A percentile compares a stretch with the other conserved stretches of the same genome.
Evolutionary conservation across 306 rosid species (phyloP).

Genomic region (Ceratonia siliqua): DNA sequence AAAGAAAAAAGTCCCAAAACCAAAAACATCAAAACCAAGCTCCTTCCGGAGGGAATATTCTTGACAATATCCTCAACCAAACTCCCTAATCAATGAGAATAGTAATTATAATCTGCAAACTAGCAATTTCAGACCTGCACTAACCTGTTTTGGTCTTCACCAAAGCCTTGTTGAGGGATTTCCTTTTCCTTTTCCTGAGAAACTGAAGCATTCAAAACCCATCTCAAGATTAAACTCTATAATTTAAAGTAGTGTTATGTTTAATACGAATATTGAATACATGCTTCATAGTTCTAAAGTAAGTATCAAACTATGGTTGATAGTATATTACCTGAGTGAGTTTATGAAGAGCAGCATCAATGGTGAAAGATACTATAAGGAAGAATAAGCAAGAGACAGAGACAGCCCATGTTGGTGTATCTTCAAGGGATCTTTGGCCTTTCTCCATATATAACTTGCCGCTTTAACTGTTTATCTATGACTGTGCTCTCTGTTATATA

Average conservation of each 20-base stretch:
- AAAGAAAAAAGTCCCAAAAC: not conserved
- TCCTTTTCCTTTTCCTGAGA: slow-evolving; percentile 47
- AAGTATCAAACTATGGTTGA: too few relatives aligned
- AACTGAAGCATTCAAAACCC: slow-evolving; percentile 38
- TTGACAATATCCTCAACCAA: too few relatives aligned
- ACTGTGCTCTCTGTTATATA: not conserved
- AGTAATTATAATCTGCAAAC: too few relatives aligned
- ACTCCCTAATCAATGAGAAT: too few relatives aligned
- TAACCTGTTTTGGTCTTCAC: slow-evolving; percentile 57
- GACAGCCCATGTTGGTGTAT: slow-evolving; percentile 72
- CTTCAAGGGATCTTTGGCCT: slow-evolving; percentile 49
- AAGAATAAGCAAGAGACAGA: slow-evolving; percentile 47
- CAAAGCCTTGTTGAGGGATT: slow-evolving; percentile 54
- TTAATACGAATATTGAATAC: too few relatives aligned
- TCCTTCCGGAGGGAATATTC: too few relatives aligned
- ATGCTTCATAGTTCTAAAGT: too few relatives aligned
- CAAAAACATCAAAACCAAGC: not conserved
- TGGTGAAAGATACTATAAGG: slow-evolving; percentile 45
- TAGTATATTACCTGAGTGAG: slow-evolving; percentile 42
- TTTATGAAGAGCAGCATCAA: slow-evolving; percentile 52
- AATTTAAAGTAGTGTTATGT: too few relatives aligned
- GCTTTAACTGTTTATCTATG: too few relatives aligned
- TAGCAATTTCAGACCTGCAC: too few relatives aligned
- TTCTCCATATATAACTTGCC: not conserved
- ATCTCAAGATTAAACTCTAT: not conserved